A percentile compares a stretch with the other conserved stretches of the same genome.
Conservation (phyloP, 1,284 basidiomycete species). For the Ceratorhiza oryzae-sativae region DNA sequence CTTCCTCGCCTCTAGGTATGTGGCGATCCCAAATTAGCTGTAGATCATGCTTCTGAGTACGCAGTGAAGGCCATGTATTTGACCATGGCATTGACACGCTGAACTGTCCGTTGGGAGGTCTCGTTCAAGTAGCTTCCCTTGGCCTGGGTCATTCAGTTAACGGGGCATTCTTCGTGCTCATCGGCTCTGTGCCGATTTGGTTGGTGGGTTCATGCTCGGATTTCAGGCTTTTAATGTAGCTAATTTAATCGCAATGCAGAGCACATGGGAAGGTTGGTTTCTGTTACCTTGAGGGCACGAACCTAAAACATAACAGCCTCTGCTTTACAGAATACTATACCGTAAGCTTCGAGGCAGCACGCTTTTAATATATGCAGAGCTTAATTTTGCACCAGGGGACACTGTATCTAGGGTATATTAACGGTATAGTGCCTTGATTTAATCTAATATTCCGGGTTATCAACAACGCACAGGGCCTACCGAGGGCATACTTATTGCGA, state of each 20-base stretch:
- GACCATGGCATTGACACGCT: conserved; percentile 47
- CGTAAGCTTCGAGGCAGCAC: conserved; percentile 1
- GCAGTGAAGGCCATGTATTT: conserved; percentile 45
- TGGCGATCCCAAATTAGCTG: neutral
- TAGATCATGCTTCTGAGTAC: neutral
- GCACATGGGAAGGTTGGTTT: conserved; percentile 46
- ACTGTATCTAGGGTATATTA: conserved; percentile 46
- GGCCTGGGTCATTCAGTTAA: conserved; percentile 43
- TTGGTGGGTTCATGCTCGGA: conserved; percentile 41
- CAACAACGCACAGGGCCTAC: conserved; percentile 41
- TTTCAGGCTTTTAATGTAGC: neutral
- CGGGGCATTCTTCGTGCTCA: conserved; percentile 42
- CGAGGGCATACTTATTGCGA: conserved; percentile 45
- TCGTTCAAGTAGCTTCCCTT: conserved; percentile 44
- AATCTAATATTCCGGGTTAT: neutral
- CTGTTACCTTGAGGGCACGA: neutral
- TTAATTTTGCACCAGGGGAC: conserved; percentile 41
- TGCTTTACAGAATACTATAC: conserved; percentile 45
- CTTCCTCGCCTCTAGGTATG: conserved; percentile 45
- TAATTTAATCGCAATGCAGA: conserved; percentile 34
- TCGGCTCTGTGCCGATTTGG: conserved; percentile 45
- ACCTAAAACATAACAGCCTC: neutral
- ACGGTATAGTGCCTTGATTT: conserved; percentile 10
- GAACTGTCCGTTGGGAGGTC: conserved; percentile 44
- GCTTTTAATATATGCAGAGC: no score